Evolutionary conservation across 2,329 filamentous ascomycete genomes (phyloP).

Genomic region (Pezicula neosporulosa): DNA sequence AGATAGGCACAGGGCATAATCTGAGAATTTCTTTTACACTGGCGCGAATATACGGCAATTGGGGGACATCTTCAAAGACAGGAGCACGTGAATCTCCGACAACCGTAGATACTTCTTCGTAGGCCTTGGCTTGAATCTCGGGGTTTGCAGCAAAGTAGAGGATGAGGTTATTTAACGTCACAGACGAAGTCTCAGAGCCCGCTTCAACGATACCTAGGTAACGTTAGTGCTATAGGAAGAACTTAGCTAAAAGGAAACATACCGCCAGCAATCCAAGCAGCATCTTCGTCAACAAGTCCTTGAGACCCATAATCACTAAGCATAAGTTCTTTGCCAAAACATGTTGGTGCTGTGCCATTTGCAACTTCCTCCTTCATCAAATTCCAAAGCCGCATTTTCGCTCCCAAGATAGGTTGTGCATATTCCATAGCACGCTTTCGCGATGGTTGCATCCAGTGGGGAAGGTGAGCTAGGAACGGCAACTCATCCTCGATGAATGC

Average conservation of each 20-base stretch:
- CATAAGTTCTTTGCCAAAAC: not conserved
- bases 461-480: not conserved
- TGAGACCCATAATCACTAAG: not conserved
- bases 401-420: not conserved
- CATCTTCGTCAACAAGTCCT: not conserved
- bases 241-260: not conserved
- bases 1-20: constrained; percentile 32
- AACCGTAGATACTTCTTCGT: constrained; percentile 34
- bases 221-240: not conserved
- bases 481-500: not conserved
- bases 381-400: not conserved
- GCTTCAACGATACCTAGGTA: constrained; percentile 25
- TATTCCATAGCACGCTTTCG: not conserved
- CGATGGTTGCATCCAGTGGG: not conserved
- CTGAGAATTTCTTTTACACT: constrained; percentile 38
- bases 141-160: constrained; percentile 34
- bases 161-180: constrained; percentile 26
- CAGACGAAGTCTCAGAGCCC: constrained; percentile 28
- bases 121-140: constrained; percentile 31
- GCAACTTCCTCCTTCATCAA: not conserved
- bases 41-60: constrained; percentile 36
- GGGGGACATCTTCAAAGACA: constrained; percentile 28
- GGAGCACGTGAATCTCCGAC: constrained; percentile 32
- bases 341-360: not conserved
- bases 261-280: not conserved